Conservation (phyloP, 768 basidiomycete genomes). For the Mrakia hoshinonis region DNA sequence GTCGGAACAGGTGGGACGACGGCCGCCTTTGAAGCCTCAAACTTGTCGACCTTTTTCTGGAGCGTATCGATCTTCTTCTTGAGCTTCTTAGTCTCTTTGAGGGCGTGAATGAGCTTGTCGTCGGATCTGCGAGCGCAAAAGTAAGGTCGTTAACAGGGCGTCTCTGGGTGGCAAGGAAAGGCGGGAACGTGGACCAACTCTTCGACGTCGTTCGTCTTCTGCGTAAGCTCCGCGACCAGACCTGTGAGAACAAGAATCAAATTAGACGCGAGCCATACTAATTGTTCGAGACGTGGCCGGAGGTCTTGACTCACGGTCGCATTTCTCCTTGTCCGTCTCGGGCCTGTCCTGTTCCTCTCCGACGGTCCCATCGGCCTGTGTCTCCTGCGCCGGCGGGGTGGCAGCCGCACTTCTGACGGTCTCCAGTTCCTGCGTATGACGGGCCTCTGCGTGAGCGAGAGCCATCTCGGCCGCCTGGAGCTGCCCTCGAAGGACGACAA, state of each 20-base stretch:
- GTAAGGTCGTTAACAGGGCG: background rate
- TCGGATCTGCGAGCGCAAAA: conserved; percentile 14
- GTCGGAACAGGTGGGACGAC: too few species aligned
- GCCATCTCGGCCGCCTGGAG: background rate
- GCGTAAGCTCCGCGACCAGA: background rate
- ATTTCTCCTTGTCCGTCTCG: background rate
- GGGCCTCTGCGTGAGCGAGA: background rate
- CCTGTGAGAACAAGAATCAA: background rate
- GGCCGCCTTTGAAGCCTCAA: too few species aligned
- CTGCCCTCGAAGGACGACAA: background rate
- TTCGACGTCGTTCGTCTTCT: conserved; percentile 17
- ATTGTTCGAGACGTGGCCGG: background rate
- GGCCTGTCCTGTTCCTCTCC: too few species aligned
- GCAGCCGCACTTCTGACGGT: background rate
- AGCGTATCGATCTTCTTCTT: conserved; percentile 11
- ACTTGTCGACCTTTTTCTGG: conserved; percentile 24
- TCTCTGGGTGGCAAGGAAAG: background rate
- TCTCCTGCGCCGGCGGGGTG: background rate
- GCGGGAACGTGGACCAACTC: background rate
- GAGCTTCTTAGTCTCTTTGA: conserved; percentile 19
- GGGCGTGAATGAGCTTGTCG: conserved; percentile 18
- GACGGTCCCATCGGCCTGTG: too few species aligned
- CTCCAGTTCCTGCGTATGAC: too few species aligned
- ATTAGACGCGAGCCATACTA: too few species aligned
- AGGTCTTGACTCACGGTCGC: background rate